Percentiles rank a stretch among this genome's conserved stretches.
These are phyloP conservation scores for Tetraselmis chui DNA, from an alignment of 139 green algal genomes.

Conservation along the genomic window DNA sequence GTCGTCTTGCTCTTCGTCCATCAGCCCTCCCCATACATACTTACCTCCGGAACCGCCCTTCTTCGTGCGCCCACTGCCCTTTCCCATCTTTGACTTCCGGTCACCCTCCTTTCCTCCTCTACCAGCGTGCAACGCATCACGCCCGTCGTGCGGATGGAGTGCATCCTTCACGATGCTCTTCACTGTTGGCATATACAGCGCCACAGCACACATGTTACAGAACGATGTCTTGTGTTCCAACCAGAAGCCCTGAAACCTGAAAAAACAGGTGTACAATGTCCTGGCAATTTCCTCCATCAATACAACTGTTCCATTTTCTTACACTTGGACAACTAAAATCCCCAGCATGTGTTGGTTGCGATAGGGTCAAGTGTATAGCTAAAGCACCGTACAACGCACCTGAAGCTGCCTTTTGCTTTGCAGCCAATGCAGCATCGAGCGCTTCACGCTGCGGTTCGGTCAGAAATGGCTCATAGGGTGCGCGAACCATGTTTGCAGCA, in stretches of 20 bases:
- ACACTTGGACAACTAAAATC: no score
- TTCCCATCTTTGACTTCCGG: slow-evolving; percentile 11
- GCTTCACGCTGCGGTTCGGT: slow-evolving; percentile 66
- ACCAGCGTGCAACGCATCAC: neutral
- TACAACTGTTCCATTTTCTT: no score
- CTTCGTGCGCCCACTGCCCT: slow-evolving; percentile 58
- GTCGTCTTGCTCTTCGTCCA: slow-evolving; percentile 21
- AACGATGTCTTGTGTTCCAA: no score
- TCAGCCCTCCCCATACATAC: slow-evolving; percentile 70
- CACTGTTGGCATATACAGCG: neutral
- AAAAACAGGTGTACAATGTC: no score
- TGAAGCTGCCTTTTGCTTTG: slow-evolving; percentile 33
- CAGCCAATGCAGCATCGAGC: slow-evolving; percentile 62
- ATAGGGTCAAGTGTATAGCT: no score
- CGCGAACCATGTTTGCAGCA: slow-evolving; percentile 15
- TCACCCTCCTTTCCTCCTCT: neutral
- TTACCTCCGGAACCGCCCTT: slow-evolving; percentile 78
- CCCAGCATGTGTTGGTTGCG: no score
- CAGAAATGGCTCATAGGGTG: slow-evolving; percentile 43
- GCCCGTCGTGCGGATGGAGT: neutral
- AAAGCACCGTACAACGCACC: neutral
- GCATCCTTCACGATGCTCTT: neutral
- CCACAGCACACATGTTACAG: neutral
- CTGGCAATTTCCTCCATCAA: no score
- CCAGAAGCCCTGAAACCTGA: no score